Evolutionary conservation across 345 rosid species (phyloP).

Genomic region (Linum tenue): DNA sequence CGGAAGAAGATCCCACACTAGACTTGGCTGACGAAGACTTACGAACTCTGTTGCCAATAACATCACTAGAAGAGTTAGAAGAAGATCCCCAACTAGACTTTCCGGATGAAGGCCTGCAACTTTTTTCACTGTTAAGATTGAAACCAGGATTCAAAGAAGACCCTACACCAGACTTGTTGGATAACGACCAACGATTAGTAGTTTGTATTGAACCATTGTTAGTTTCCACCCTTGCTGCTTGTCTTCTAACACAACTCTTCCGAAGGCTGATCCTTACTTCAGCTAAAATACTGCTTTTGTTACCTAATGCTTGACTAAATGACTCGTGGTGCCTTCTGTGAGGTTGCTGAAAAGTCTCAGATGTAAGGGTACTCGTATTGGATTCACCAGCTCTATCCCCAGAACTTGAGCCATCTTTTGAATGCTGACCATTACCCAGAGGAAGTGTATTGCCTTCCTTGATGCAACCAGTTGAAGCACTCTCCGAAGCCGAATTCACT

Average conservation of each 20-base stretch:
- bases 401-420: conserved; percentile 15
- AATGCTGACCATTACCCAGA: neutral
- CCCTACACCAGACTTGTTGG: conserved; percentile 43
- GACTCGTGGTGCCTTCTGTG: conserved; percentile 18
- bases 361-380: conserved; percentile 32
- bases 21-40: too few relatives aligned
- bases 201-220: conserved; percentile 15
- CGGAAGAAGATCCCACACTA: too few relatives aligned
- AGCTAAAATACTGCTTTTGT: conserved; percentile 29
- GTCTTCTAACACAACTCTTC: conserved; percentile 45
- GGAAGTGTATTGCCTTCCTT: conserved; percentile 14
- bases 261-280: conserved; percentile 34
- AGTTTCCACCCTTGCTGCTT: conserved; percentile 40
- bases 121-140: too few relatives aligned
- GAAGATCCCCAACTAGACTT: too few relatives aligned
- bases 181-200: conserved; percentile 28
- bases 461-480: conserved; percentile 10
- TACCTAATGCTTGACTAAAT: conserved; percentile 32
- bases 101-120: too few relatives aligned
- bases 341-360: conserved; percentile 23
- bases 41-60: too few relatives aligned
- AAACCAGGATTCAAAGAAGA: conserved; percentile 17
- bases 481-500: conserved; percentile 22
- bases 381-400: conserved; percentile 16
- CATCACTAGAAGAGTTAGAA: too few relatives aligned